Percentiles rank a stretch among this genome's conserved stretches.
Evolutionary conservation across 164 flowering plant species (phyloP).

Genomic region (Stephania cephalantha): DNA sequence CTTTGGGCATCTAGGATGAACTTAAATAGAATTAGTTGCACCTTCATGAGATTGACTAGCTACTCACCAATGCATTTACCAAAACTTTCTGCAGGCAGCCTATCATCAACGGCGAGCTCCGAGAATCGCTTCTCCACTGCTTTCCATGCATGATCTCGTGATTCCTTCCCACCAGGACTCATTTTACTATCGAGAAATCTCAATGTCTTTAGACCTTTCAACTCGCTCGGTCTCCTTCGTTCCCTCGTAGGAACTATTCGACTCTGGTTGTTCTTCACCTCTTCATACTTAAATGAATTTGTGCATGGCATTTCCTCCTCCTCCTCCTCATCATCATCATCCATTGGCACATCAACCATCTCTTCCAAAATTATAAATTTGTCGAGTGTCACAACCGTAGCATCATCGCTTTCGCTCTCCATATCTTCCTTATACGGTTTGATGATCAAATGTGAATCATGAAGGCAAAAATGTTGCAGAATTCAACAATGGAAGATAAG

Average conservation of each 20-base stretch:
- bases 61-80: slow-evolving; percentile 65
- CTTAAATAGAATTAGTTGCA: neutral
- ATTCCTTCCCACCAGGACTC: slow-evolving; percentile 62
- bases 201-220: slow-evolving; percentile 53
- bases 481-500: neutral
- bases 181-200: slow-evolving; percentile 62
- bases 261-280: slow-evolving; percentile 15
- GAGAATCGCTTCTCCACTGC: slow-evolving; percentile 61
- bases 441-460: neutral
- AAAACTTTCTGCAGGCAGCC: slow-evolving; percentile 58
- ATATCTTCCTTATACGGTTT: neutral
- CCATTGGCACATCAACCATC: slow-evolving; percentile 24
- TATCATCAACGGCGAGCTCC: slow-evolving; percentile 43
- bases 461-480: neutral
- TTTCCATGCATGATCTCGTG: slow-evolving; percentile 50
- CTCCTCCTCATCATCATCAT: slow-evolving; percentile 10
- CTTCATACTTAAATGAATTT: slow-evolving; percentile 12
- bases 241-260: slow-evolving; percentile 20
- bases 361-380: slow-evolving; percentile 16
- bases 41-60: neutral
- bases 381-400: slow-evolving; percentile 46
- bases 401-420: slow-evolving; percentile 4
- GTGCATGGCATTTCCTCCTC: neutral
- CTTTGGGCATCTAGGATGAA: neutral
- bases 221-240: slow-evolving; percentile 38